Evolutionary conservation across 2,329 filamentous ascomycete genomes (phyloP), one percentile per base, ranked within the genome.

Genomic region (Fusarium sp.): DNA sequence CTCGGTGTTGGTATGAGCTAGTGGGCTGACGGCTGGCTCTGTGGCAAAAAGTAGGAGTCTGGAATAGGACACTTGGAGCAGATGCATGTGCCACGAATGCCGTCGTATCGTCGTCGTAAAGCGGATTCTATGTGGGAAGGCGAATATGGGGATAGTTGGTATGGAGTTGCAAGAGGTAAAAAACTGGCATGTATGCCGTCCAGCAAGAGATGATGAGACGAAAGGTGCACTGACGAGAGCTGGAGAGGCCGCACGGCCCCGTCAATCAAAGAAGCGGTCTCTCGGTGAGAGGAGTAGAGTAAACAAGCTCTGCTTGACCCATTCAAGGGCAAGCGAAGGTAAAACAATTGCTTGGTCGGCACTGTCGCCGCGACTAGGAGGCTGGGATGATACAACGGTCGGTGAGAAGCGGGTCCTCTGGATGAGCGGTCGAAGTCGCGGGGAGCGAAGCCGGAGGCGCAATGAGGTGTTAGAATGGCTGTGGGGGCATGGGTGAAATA

Each of bases 401-500:
- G 73, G 73, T 75, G 73, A 76, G 67, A 71, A 76, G 77, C 75
- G 77, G 76, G 77, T 77, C 77, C 72, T 64, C 41, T 75, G 63
- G 64, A 75, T 66, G 66, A 76, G 72, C 69, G 72, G 74, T 76
- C 75, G 73, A 75, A 68, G 60, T 65, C 56, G 45, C 60, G 58
- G 70, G 70, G 68, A 75, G 69, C 65, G 59, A 77, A 66, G 70
- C 73, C 74, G 71, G 69, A 61, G 67, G 60, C 43, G 65, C 54
- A 75, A 70, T 58, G 31, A 69, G 64, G 62, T 60, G 64, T 65
- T 61, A 73, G 60, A 64, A 60, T 61, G 69, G 54, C 31, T 61
- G 65, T 65, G 60, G 35, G 56, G 64, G 48, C 52, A 61, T 63
- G 50, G 35, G 58, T 62, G 50, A 41, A 64, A 68, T 43, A 70